Percentiles rank a stretch among this genome's conserved stretches.
Evolutionary conservation across 192 early-diverging fungal genomes (phyloP).

Genomic region (Linderina pennispora): DNA sequence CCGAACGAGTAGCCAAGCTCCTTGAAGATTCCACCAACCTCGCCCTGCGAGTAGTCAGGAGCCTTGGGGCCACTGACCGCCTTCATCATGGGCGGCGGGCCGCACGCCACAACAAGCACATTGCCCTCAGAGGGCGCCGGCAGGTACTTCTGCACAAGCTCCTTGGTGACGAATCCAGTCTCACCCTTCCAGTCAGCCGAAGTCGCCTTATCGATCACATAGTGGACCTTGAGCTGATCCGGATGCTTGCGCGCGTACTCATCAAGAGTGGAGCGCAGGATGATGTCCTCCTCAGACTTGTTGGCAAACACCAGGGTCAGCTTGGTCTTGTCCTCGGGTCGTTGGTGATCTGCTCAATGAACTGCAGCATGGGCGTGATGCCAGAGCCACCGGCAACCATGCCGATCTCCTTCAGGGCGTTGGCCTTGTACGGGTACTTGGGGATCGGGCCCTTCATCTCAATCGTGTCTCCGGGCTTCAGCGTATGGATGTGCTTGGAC

Average conservation of each 20-base stretch:
- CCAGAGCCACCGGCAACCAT: conserved; percentile 86
- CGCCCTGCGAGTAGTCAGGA: conserved; percentile 76
- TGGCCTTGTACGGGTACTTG: conserved; percentile 64
- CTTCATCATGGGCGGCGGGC: conserved; percentile 67
- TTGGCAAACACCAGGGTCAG: conserved; percentile 75
- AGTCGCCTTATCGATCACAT: conserved; percentile 56
- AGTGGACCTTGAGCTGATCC: conserved; percentile 61
- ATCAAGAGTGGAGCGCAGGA: conserved; percentile 65
- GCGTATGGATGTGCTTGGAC: conserved; percentile 55
- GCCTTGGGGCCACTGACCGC: conserved; percentile 74
- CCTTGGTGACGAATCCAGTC: conserved; percentile 67
- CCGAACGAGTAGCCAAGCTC: conserved; percentile 62
- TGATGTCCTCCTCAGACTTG: conserved; percentile 69
- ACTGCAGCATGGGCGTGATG: conserved; percentile 78
- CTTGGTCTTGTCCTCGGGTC: conserved; percentile 64
- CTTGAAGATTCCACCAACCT: conserved; percentile 76
- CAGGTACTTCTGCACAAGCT: conserved; percentile 62
- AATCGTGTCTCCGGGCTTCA: conserved; percentile 68
- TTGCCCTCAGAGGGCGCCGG: conserved; percentile 50
- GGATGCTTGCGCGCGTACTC: conserved; percentile 49
- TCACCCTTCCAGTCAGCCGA: conserved; percentile 61
- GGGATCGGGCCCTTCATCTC: conserved; percentile 78
- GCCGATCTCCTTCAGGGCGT: conserved; percentile 58
- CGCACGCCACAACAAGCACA: conserved; percentile 60
- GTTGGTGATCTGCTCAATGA: conserved; percentile 59